Evolutionary conservation across 2,329 filamentous ascomycete genomes (phyloP), one percentile per base, ranked within the genome.

Genomic region (Paracamarosporium sp.): DNA sequence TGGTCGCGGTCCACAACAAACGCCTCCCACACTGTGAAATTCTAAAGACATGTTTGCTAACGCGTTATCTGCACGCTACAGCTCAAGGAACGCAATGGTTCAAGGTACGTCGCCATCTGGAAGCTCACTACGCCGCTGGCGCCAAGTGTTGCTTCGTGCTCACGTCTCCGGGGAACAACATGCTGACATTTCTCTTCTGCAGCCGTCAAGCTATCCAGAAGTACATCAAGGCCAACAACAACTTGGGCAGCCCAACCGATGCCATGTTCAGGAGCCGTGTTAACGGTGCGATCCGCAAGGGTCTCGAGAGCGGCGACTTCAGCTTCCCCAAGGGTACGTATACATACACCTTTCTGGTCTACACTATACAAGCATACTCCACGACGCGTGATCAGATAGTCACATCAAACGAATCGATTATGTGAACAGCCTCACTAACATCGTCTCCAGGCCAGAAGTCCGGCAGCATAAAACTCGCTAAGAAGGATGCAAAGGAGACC

Each of bases 401-500:
- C 57, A 24, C 33, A 6, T 9, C 28, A 8, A 22, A 41, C 45
- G 27, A 30, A 35, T 33, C n/a, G 15, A n/a, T n/a, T 35, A 17
- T 8, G 6, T 50, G 30, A 48, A 40, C 22, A 31, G n/a, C 22
- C 31, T 47, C 50, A 50, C 64, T 71, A 57, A 77, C 76, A 53
- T 72, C 57, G 55, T 36, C 28, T 50, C 57, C 25, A 51, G 48
- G 48, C 50, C 58, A 93, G 90, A 90, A 71, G 85, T 97, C 93
- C 63, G 93, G 93, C 60, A 90, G 92, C 67, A 92, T 95, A 80
- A 97, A 97, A 89, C 89, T 97, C 59, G 90, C 90, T 59, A 94
- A 94, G 88, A 93, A 92, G 83, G 84, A 86, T 55, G 68, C 69
- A 11, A 76, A 92, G 83, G 84, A 86, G 59, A 66, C 69, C 15